Evolutionary conservation across 805 yeast species (phyloP).

Genomic region (Vanderwaltozyma yarrowii): DNA sequence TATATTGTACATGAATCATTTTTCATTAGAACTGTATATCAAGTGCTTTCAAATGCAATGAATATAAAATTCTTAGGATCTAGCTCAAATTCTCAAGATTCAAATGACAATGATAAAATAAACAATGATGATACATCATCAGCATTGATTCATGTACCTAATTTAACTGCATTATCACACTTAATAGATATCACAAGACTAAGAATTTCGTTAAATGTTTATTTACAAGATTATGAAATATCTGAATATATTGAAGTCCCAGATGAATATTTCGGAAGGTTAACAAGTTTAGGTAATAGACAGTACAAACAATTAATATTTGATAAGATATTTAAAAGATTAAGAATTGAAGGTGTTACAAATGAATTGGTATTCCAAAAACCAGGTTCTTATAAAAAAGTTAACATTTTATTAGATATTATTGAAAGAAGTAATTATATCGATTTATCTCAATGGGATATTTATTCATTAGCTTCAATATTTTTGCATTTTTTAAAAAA

Average conservation of each 20-base stretch:
- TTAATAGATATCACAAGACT: slow-evolving; percentile 65
- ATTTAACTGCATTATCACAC: slow-evolving; percentile 44
- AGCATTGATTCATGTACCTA: slow-evolving; percentile 33
- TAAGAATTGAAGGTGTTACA: slow-evolving; percentile 33
- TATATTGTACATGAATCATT: slow-evolving; percentile 86
- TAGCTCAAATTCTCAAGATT: slow-evolving; percentile 4
- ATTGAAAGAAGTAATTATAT: slow-evolving; percentile 45
- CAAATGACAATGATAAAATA: slow-evolving; percentile 27
- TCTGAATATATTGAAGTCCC: slow-evolving; percentile 42
- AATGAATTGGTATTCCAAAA: slow-evolving; percentile 42
- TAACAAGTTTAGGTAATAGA: slow-evolving; percentile 21
- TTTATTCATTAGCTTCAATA: slow-evolving; percentile 35
- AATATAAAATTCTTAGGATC: slow-evolving; percentile 35
- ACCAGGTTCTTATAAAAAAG: slow-evolving; percentile 43
- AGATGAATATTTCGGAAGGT: slow-evolving; percentile 24
- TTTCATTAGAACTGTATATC: slow-evolving; percentile 71
- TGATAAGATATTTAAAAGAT: slow-evolving; percentile 42
- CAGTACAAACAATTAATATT: slow-evolving; percentile 33
- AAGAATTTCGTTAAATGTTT: slow-evolving; percentile 67
- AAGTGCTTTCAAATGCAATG: slow-evolving; percentile 55
- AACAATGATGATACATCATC: slow-evolving; percentile 15
- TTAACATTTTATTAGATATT: slow-evolving; percentile 37
- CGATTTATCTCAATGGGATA: slow-evolving; percentile 57
- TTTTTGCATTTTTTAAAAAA: slow-evolving; percentile 39
- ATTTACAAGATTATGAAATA: slow-evolving; percentile 52